phyloP scores from a whole-genome alignment of 2,329 filamentous ascomycete genomes.

The Penicillium sp. region DNA sequence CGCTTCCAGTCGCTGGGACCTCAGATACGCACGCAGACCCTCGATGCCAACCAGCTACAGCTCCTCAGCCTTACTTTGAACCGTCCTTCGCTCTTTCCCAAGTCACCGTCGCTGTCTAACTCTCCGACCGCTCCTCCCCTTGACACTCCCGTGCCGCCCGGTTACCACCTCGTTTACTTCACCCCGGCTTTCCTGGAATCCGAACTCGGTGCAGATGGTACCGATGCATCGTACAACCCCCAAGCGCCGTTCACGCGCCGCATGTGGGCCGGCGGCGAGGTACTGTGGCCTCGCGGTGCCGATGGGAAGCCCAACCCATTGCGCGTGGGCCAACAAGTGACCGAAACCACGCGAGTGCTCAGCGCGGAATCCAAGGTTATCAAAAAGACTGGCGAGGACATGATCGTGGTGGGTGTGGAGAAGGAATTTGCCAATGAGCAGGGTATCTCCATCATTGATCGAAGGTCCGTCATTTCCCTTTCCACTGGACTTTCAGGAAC shows the following conservation, averaged over 20 bases:
- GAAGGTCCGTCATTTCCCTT: slow-evolving; percentile 37
- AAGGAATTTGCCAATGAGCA: slow-evolving; percentile 53
- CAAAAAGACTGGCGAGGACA: slow-evolving; percentile 51
- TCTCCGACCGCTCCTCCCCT: slow-evolving; percentile 30
- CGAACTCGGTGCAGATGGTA: slow-evolving; percentile 56
- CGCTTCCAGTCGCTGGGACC: slow-evolving; percentile 42
- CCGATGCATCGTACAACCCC: slow-evolving; percentile 57
- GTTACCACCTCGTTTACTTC: slow-evolving; percentile 61
- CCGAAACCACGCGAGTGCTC: slow-evolving; percentile 54
- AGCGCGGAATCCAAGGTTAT: slow-evolving; percentile 53
- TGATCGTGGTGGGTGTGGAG: slow-evolving; percentile 61
- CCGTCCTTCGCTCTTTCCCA: slow-evolving; percentile 43
- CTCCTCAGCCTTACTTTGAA: slow-evolving; percentile 57
- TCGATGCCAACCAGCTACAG: slow-evolving; percentile 61
- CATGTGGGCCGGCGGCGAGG: slow-evolving; percentile 63
- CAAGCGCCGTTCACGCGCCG: slow-evolving; percentile 56
- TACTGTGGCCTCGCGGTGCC: slow-evolving; percentile 46
- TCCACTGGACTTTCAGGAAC: background rate
- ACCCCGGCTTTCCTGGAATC: slow-evolving; percentile 53
- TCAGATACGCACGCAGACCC: slow-evolving; percentile 46
- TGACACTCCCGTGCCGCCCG: slow-evolving; percentile 52
- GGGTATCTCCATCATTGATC: slow-evolving; percentile 53
- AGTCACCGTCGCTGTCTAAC: slow-evolving; percentile 38
- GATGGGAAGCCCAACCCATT: slow-evolving; percentile 39
- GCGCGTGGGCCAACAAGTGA: slow-evolving; percentile 52